Conservation (phyloP, 192 early-diverging fungal species). For the Rhizophagus sp. region DNA sequence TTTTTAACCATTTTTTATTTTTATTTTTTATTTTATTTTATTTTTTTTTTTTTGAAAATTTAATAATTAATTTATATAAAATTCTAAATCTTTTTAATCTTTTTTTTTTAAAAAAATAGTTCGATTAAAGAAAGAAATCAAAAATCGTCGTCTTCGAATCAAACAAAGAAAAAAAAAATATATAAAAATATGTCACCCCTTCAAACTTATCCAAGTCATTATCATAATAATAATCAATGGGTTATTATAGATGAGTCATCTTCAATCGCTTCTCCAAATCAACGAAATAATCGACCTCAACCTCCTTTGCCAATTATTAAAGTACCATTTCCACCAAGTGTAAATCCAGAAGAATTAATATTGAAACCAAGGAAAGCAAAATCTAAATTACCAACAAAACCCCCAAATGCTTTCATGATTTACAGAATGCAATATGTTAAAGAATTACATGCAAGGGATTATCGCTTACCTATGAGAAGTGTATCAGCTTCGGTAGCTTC, state of each 20-base stretch:
- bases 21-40: too few species aligned
- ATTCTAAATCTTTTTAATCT: too few species aligned
- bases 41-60: too few species aligned
- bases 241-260: conserved; percentile 21
- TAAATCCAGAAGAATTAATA: conserved; percentile 22
- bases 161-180: too few species aligned
- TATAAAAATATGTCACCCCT: not conserved
- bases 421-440: conserved; percentile 23
- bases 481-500: not conserved
- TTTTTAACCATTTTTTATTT: too few species aligned
- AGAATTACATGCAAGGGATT: conserved; percentile 18
- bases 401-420: conserved; percentile 22
- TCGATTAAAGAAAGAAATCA: too few species aligned
- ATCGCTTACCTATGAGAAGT: conserved; percentile 18
- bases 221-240: conserved; percentile 11
- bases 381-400: conserved; percentile 7
- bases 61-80: too few species aligned
- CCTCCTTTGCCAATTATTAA: conserved; percentile 12
- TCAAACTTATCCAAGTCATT: not conserved
- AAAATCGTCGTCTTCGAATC: too few species aligned
- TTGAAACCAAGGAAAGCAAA: conserved; percentile 16
- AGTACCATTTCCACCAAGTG: conserved; percentile 17
- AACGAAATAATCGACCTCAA: not conserved
- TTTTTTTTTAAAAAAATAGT: too few species aligned
- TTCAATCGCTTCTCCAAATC: conserved; percentile 9